Evolutionary conservation across 768 basidiomycete species (phyloP).

Genomic region (Boletus sp.): DNA sequence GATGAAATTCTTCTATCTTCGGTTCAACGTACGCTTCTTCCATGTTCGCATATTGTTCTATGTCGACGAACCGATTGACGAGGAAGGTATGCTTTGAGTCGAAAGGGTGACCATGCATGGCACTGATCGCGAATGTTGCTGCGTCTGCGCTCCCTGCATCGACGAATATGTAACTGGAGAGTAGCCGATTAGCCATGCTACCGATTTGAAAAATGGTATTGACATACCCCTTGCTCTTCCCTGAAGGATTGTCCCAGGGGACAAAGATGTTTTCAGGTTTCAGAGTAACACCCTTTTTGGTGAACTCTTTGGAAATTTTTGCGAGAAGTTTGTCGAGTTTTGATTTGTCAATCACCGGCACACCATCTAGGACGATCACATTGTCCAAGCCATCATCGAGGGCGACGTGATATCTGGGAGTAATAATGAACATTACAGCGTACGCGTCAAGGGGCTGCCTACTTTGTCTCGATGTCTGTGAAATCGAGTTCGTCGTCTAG

Average conservation of each 20-base stretch:
- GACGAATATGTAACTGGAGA: conserved; percentile 72
- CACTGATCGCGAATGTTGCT: conserved; percentile 60
- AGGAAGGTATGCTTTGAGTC: conserved; percentile 84
- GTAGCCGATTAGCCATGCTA: background rate
- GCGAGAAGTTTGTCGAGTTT: conserved; percentile 80
- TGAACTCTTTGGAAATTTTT: conserved; percentile 82
- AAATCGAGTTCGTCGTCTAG: conserved; percentile 76
- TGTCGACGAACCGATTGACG: conserved; percentile 85
- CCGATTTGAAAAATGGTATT: background rate
- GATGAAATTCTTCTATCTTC: conserved; percentile 63
- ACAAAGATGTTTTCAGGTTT: conserved; percentile 77
- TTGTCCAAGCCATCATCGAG: conserved; percentile 88
- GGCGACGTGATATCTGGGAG: conserved; percentile 76
- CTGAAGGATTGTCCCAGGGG: conserved; percentile 81
- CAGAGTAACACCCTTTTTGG: conserved; percentile 72
- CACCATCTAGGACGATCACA: conserved; percentile 87
- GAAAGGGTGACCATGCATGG: conserved; percentile 77
- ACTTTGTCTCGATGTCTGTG: conserved; percentile 88
- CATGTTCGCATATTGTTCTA: conserved; percentile 76
- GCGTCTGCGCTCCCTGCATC: conserved; percentile 72
- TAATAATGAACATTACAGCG: conserved; percentile 4
- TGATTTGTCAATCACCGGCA: conserved; percentile 83
- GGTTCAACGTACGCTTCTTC: conserved; percentile 80
- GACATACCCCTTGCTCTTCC: conserved; percentile 88
- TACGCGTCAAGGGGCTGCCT: conserved; percentile 17